phyloP scores from a whole-genome alignment of 2,329 filamentous ascomycete genomes.

The Pezicula carpinea region DNA sequence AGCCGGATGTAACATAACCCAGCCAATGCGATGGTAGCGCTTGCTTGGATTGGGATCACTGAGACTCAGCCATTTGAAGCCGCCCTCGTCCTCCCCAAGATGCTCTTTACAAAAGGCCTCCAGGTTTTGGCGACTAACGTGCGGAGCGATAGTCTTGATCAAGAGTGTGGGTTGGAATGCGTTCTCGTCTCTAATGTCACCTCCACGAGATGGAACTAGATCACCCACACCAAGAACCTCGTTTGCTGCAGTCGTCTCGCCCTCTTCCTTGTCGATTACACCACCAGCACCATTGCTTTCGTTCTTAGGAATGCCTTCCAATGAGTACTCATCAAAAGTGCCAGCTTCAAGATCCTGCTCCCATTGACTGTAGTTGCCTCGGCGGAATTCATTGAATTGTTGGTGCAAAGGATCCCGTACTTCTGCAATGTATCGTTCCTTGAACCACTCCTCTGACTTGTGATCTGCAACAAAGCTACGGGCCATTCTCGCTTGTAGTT shows the following conservation, averaged over 20 bases:
- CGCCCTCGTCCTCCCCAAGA: constrained; percentile 82
- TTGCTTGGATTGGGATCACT: constrained; percentile 97
- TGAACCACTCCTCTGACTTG: constrained; percentile 97
- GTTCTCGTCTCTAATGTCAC: constrained; percentile 84
- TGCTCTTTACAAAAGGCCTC: constrained; percentile 94
- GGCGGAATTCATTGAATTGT: constrained; percentile 76
- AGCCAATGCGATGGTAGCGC: constrained; percentile 94
- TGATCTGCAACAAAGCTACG: constrained; percentile 86
- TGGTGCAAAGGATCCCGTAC: constrained; percentile 69
- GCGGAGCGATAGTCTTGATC: constrained; percentile 97
- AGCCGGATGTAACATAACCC: constrained; percentile 90
- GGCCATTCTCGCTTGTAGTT: constrained; percentile 73
- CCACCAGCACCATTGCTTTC: constrained; percentile 85
- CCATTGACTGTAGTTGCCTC: constrained; percentile 79
- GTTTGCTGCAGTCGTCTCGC: constrained; percentile 84
- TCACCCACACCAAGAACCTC: constrained; percentile 93
- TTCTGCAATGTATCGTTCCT: constrained; percentile 85
- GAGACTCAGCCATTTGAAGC: constrained; percentile 92
- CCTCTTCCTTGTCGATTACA: constrained; percentile 88
- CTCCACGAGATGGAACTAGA: constrained; percentile 75
- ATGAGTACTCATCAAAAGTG: constrained; percentile 87
- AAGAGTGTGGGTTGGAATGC: constrained; percentile 86
- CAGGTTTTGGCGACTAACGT: constrained; percentile 88
- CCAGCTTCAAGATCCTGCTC: constrained; percentile 80
- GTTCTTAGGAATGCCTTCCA: constrained; percentile 90